These are phyloP conservation scores for Fusarium metavorans DNA, from an alignment of 2,329 filamentous ascomycete genomes.

Conservation along the genomic window DNA sequence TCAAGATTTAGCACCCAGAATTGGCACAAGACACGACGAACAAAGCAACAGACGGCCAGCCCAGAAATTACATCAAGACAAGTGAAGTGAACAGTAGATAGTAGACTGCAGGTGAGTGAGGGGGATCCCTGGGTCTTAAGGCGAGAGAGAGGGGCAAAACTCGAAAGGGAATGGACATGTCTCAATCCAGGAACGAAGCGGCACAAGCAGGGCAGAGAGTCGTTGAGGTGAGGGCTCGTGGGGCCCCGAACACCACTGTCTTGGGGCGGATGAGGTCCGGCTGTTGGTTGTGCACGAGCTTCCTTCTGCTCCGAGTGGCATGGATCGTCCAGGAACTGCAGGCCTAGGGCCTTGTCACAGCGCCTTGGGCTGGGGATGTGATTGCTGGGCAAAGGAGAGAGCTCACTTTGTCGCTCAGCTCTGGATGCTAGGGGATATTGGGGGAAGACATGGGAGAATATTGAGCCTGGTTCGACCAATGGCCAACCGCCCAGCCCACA, in stretches of 20 bases:
- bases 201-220: slow-evolving; percentile 37
- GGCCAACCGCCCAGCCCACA: slow-evolving; percentile 29
- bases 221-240: slow-evolving; percentile 36
- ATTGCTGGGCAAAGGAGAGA: slow-evolving; percentile 37
- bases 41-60: slow-evolving; percentile 3
- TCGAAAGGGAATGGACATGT: slow-evolving; percentile 52
- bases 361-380: slow-evolving; percentile 38
- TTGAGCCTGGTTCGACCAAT: slow-evolving; percentile 36
- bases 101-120: slow-evolving; percentile 20
- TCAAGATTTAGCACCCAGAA: slow-evolving; percentile 33
- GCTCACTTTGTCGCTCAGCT: slow-evolving; percentile 29
- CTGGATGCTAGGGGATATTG: slow-evolving; percentile 25
- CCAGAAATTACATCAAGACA: slow-evolving; percentile 12
- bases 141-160: slow-evolving; percentile 38
- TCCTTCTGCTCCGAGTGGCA: slow-evolving; percentile 32
- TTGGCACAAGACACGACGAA: slow-evolving; percentile 1
- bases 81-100: slow-evolving; percentile 7
- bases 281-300: slow-evolving; percentile 38
- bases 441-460: slow-evolving; percentile 26
- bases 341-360: slow-evolving; percentile 40
- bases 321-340: slow-evolving; percentile 43
- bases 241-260: slow-evolving; percentile 35
- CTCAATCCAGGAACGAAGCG: slow-evolving; percentile 54
- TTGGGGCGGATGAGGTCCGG: slow-evolving; percentile 38
- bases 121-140: slow-evolving; percentile 43